Percentiles rank a stretch among this genome's conserved stretches.
Conservation (phyloP, 371 early-diverging fungal species). For the Rhizopus stolonifer region DNA sequence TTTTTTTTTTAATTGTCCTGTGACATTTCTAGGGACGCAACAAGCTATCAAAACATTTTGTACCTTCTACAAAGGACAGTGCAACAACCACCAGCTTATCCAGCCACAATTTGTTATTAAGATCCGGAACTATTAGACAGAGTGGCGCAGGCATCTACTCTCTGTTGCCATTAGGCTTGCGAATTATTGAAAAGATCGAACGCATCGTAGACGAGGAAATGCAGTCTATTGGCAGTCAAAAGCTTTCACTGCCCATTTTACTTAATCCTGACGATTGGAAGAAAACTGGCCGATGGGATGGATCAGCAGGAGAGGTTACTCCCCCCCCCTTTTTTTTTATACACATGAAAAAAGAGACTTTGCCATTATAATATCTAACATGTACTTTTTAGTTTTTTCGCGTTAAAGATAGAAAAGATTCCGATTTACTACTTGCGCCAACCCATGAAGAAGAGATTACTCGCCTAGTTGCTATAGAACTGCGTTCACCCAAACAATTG, state of each 20-base stretch:
- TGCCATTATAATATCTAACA: background rate
- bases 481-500: constrained; percentile 69
- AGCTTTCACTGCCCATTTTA: constrained; percentile 71
- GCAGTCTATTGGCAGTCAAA: constrained; percentile 72
- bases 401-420: constrained; percentile 75
- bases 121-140: constrained; percentile 60
- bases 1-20: constrained; percentile 12
- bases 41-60: constrained; percentile 44
- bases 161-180: constrained; percentile 76
- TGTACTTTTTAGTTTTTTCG: constrained; percentile 61
- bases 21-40: constrained; percentile 35
- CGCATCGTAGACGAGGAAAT: constrained; percentile 80
- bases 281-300: constrained; percentile 76
- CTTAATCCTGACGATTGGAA: constrained; percentile 73
- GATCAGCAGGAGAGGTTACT: constrained; percentile 65
- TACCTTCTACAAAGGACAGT: constrained; percentile 27
- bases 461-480: constrained; percentile 62
- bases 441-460: constrained; percentile 96
- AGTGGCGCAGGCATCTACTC: constrained; percentile 82
- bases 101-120: constrained; percentile 17
- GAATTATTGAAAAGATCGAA: constrained; percentile 74
- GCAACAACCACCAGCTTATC: constrained; percentile 3
- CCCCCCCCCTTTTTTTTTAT: too few species aligned
- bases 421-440: constrained; percentile 76
- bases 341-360: too few species aligned